phyloP scores from a whole-genome alignment of 176 grass and related monocot species.

The Oryza glumipatula region DNA sequence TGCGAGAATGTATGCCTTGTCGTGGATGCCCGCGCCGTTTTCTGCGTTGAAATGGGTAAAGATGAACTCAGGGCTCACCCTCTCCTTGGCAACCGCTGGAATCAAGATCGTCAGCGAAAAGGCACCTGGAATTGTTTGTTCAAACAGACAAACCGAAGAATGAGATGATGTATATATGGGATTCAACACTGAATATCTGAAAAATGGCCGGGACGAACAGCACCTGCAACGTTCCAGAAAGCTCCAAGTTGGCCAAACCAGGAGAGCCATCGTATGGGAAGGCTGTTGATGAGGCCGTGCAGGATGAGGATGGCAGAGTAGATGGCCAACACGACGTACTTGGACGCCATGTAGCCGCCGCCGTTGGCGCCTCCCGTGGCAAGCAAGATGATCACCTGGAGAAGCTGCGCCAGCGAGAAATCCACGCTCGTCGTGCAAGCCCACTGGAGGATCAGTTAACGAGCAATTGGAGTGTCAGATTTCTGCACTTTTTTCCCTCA shows the following conservation, averaged over 20 bases:
- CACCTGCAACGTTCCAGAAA: conserved; percentile 58
- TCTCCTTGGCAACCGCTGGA: too few relatives aligned
- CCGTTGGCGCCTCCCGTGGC: conserved; percentile 64
- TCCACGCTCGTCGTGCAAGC: conserved; percentile 61
- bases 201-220: background rate
- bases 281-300: conserved; percentile 68
- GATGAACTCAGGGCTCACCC: too few relatives aligned
- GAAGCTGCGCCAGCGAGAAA: conserved; percentile 69
- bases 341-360: conserved; percentile 72
- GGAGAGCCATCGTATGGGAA: conserved; percentile 56
- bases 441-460: conserved; percentile 46
- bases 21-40: too few relatives aligned
- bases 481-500: too few relatives aligned
- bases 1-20: too few relatives aligned
- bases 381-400: conserved; percentile 77
- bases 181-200: too few relatives aligned
- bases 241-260: conserved; percentile 55
- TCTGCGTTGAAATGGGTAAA: too few relatives aligned
- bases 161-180: too few relatives aligned
- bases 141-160: too few relatives aligned
- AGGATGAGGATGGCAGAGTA: conserved; percentile 50
- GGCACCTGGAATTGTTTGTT: too few relatives aligned
- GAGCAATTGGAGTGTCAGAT: too few relatives aligned
- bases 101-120: too few relatives aligned
- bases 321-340: conserved; percentile 64